Percentiles rank a stretch among this genome's conserved stretches.
These are phyloP conservation scores for Wickerhamiella galacta DNA, from an alignment of 805 yeast species.

Conservation along the genomic window DNA sequence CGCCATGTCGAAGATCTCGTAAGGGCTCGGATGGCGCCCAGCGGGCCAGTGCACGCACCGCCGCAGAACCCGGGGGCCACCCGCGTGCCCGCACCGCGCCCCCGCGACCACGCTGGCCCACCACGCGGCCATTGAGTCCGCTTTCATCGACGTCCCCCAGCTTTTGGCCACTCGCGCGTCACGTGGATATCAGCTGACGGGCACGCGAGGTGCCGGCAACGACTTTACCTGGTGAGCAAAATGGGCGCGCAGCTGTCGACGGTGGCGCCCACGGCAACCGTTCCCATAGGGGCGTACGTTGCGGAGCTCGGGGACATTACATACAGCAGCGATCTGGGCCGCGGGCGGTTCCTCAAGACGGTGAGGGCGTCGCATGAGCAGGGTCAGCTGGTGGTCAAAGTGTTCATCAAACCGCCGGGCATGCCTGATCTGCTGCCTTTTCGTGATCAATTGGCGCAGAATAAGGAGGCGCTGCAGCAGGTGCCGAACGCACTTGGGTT, in stretches of 20 bases:
- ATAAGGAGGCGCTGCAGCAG: constrained; percentile 28
- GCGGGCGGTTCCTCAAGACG: constrained; percentile 67
- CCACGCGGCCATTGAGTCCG: too few species aligned
- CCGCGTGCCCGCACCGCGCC: too few species aligned
- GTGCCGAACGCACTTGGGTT: constrained; percentile 56
- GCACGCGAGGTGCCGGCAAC: too few species aligned
- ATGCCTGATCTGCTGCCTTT: constrained; percentile 6
- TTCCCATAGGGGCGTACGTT: constrained; percentile 78
- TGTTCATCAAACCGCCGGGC: constrained; percentile 53
- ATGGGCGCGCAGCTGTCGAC: constrained; percentile 86
- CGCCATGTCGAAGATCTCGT: constrained; percentile 41
- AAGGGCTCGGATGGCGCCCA: constrained; percentile 42
- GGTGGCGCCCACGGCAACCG: constrained; percentile 78
- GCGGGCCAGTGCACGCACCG: constrained; percentile 36
- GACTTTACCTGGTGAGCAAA: background rate
- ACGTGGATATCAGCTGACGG: too few species aligned
- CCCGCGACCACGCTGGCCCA: too few species aligned
- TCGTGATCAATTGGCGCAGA: constrained; percentile 16
- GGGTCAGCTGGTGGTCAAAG: constrained; percentile 62
- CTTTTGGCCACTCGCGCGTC: too few species aligned
- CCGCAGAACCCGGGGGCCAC: too few species aligned
- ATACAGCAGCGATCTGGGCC: constrained; percentile 54
- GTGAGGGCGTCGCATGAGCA: constrained; percentile 59
- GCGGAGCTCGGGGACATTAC: constrained; percentile 63
- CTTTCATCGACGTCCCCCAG: too few species aligned